Evolutionary conservation across 768 basidiomycete species (phyloP), one percentile per base, ranked within the genome.

Genomic region (Collybia nuda): DNA sequence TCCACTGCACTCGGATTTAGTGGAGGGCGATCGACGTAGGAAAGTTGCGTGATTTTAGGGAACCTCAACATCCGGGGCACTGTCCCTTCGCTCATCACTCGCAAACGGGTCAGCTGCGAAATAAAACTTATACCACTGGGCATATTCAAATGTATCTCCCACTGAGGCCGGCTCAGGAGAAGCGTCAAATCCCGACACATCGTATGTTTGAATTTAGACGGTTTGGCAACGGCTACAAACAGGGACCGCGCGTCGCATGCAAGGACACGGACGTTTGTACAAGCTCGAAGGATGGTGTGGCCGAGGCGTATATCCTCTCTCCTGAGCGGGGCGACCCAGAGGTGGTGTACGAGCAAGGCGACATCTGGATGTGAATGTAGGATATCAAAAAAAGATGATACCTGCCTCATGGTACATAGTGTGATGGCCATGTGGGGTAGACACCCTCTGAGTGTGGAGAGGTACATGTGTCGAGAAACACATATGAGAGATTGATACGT

Each of bases 271-370:
- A 73, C 49, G 23, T 67, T 65, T 8, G 55, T 62, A 50, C 71
- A 73, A 26, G 58, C 56, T 41, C 58, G 62, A 18, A 72, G 56
- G 32, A 72, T 65, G 21, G 35, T 41, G 23, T 51, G 54, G 7
- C 51, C 56, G 15, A 51, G 28, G 1, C 22, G 22, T 24, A 42
- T 52, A 43, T 62, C 46, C 18, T 62, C 64, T 28, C 61, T 59
- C 22, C 62, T 61, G 17, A 64, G 53, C 8, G 70, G 66, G 1
- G 65, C 65, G 2, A 69, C 60, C 71, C 71, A 73, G 36, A 71
- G 62, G 36, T 65, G 54, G 32, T 61, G 64, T 19, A 73, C 55
- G 19, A 68, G 54, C 14, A 42, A 24, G 0, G 48, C 56, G 19
- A 45, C 41, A 17, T 45, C 22, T 5, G 44, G 19, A 43, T 19